Evolutionary conservation across 352 stramenopile species (phyloP).

Genomic region (Globisporangium ultimum): DNA sequence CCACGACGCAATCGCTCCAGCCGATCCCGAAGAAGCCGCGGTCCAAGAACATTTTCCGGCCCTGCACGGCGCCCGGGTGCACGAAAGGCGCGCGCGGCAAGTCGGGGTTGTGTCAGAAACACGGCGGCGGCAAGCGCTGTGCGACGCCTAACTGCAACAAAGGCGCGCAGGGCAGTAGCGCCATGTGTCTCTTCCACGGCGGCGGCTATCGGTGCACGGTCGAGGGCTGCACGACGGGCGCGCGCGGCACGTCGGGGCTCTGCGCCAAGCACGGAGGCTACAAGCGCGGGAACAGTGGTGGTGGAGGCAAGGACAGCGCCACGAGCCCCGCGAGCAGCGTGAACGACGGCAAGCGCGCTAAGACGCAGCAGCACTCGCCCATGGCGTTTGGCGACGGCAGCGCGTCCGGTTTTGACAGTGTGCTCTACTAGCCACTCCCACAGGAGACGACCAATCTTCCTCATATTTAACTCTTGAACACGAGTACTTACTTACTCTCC

Average conservation of each 20-base stretch:
- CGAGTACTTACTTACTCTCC: background rate
- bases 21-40: slow-evolving; percentile 54
- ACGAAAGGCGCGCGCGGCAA: slow-evolving; percentile 78
- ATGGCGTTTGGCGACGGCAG: slow-evolving; percentile 4
- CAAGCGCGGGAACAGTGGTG: slow-evolving; percentile 40
- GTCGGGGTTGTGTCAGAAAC: slow-evolving; percentile 80
- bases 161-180: slow-evolving; percentile 76
- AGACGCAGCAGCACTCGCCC: slow-evolving; percentile 15
- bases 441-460: background rate
- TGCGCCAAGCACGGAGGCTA: slow-evolving; percentile 83
- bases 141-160: slow-evolving; percentile 58
- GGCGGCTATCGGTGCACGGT: slow-evolving; percentile 82
- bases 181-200: slow-evolving; percentile 78
- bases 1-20: slow-evolving; percentile 22
- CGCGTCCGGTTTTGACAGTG: slow-evolving; percentile 3
- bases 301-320: background rate
- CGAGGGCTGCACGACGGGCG: slow-evolving; percentile 67
- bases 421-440: slow-evolving; percentile 9
- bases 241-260: slow-evolving; percentile 66
- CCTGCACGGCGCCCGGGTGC: slow-evolving; percentile 55
- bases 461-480: slow-evolving; percentile 1
- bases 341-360: slow-evolving; percentile 16
- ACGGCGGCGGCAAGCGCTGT: slow-evolving; percentile 84
- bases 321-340: slow-evolving; percentile 1
- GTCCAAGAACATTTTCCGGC: slow-evolving; percentile 71